Conservation (phyloP, 23 red algal species). For the Gracilaria gracilis region DNA sequence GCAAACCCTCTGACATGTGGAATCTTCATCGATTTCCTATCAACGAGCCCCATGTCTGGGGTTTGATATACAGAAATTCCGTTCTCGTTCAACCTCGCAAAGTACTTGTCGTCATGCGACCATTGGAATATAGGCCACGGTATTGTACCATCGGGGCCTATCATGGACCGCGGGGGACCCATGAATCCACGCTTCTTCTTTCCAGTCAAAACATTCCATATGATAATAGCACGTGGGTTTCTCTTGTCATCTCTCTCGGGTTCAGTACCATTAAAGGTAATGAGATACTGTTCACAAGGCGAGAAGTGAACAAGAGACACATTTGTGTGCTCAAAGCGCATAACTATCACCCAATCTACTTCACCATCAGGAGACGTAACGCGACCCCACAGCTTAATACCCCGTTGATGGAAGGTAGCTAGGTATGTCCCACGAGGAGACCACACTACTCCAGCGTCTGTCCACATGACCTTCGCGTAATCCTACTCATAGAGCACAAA, state of each 20-base stretch:
- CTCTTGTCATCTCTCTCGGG: conserved; percentile 87
- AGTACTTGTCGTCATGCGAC: conserved; percentile 87
- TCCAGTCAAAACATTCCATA: conserved; percentile 87
- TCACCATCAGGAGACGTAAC: conserved; percentile 31
- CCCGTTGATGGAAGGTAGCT: conserved; percentile 92
- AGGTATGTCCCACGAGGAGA: conserved; percentile 93
- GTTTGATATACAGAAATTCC: conserved; percentile 86
- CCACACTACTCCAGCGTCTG: conserved; percentile 86
- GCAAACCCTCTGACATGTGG: conserved; percentile 80
- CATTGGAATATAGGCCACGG: conserved; percentile 97
- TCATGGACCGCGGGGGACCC: conserved; percentile 66
- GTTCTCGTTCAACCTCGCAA: conserved; percentile 87
- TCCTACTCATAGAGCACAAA: conserved; percentile 31
- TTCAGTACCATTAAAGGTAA: conserved; percentile 91
- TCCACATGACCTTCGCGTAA: conserved; percentile 83
- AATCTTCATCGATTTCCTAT: conserved; percentile 87
- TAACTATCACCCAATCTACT: conserved; percentile 82
- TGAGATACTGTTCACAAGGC: conserved; percentile 88
- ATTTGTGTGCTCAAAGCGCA: conserved; percentile 91
- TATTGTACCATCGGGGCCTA: conserved; percentile 74
- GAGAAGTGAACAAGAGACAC: conserved; percentile 88
- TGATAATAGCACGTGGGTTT: conserved; percentile 75
- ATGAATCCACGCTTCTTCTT: conserved; percentile 76
- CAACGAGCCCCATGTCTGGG: conserved; percentile 86
- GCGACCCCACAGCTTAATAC: conserved; percentile 93